Percentiles rank a stretch among this genome's conserved stretches.
phyloP scores from a whole-genome alignment of 805 yeast genomes.

The Metschnikowia continentalis region DNA sequence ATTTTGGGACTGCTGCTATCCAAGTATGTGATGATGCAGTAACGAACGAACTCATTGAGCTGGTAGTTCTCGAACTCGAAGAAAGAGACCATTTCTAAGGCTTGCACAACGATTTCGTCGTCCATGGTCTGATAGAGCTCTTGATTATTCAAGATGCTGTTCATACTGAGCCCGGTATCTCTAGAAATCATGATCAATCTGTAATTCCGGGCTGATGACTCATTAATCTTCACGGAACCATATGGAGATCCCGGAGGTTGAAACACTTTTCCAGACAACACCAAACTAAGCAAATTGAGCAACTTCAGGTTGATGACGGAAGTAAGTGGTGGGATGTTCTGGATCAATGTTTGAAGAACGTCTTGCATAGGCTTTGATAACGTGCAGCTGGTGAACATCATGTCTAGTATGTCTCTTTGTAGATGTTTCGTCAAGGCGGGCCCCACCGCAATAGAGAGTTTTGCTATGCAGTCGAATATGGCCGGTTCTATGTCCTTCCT shows the following conservation, averaged over 20 bases:
- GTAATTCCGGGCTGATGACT: constrained; percentile 68
- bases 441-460: constrained; percentile 84
- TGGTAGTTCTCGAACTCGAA: constrained; percentile 75
- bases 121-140: constrained; percentile 34
- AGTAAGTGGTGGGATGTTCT: constrained; percentile 75
- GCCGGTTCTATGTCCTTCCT: constrained; percentile 80
- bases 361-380: constrained; percentile 79
- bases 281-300: constrained; percentile 65
- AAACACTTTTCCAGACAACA: constrained; percentile 76
- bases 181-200: constrained; percentile 68
- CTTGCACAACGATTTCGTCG: constrained; percentile 59
- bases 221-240: constrained; percentile 53
- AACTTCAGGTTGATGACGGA: constrained; percentile 67
- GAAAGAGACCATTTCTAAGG: constrained; percentile 68
- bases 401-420: constrained; percentile 73
- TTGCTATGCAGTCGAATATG: constrained; percentile 82
- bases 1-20: constrained; percentile 78
- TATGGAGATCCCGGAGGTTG: constrained; percentile 84
- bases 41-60: constrained; percentile 81
- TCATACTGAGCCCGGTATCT: constrained; percentile 53
- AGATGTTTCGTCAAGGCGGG: constrained; percentile 89
- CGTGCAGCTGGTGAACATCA: constrained; percentile 72
- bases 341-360: constrained; percentile 62
- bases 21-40: constrained; percentile 77
- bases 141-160: constrained; percentile 27